Conservation (phyloP, 805 yeast genomes). For the Zygosaccharomyces pseudorouxii region DNA sequence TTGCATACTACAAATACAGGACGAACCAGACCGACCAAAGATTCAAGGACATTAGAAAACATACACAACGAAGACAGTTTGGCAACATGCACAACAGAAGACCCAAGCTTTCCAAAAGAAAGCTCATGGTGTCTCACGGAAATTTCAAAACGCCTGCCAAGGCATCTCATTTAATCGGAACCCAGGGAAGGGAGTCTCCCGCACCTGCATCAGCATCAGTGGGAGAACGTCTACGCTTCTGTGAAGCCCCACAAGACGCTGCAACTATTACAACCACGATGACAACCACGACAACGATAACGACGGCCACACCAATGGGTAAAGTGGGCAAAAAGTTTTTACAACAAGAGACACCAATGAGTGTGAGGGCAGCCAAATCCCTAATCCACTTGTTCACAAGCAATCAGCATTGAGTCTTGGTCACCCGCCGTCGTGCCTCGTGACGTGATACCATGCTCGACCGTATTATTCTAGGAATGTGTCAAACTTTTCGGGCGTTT, state of each 20-base stretch:
- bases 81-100: neutral
- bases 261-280: slow-evolving; percentile 3
- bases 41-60: slow-evolving; percentile 18
- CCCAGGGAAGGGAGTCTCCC: slow-evolving; percentile 1
- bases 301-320: slow-evolving; percentile 12
- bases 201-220: slow-evolving; percentile 2
- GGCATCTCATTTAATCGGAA: slow-evolving; percentile 5
- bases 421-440: neutral
- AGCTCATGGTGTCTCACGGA: slow-evolving; percentile 28
- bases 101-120: slow-evolving; percentile 14
- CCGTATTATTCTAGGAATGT: neutral
- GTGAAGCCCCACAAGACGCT: slow-evolving; percentile 6
- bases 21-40: slow-evolving; percentile 41
- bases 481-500: neutral
- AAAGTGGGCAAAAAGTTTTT: slow-evolving; percentile 4
- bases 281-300: slow-evolving; percentile 2
- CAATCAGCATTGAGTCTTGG: slow-evolving; percentile 8
- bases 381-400: slow-evolving; percentile 32
- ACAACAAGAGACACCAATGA: slow-evolving; percentile 31
- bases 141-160: slow-evolving; percentile 25
- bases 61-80: slow-evolving; percentile 1
- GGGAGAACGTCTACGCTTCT: neutral
- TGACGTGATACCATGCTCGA: no score
- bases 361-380: slow-evolving; percentile 36
- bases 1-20: slow-evolving; percentile 49